These are phyloP conservation scores for Phylloboletellus chloephorus DNA, from an alignment of 1,284 basidiomycete species.

Conservation along the genomic window DNA sequence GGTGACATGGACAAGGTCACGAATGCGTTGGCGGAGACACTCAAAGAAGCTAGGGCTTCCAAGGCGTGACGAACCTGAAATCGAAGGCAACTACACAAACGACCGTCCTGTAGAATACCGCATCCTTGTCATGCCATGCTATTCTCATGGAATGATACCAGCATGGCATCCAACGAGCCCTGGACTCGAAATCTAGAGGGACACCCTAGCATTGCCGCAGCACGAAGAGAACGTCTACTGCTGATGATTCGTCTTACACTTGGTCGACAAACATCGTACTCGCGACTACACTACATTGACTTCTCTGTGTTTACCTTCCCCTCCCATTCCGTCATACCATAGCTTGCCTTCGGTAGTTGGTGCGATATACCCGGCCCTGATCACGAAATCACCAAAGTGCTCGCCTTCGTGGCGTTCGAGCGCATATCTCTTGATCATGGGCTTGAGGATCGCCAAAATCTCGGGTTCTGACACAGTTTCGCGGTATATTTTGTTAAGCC, in stretches of 20 bases:
- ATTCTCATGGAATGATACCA: not conserved
- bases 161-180: not conserved
- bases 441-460: conserved; percentile 83
- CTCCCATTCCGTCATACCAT: conserved; percentile 80
- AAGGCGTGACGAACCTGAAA: conserved; percentile 8
- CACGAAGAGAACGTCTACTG: not conserved
- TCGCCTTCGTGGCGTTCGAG: conserved; percentile 87
- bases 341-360: conserved; percentile 71
- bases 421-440: conserved; percentile 94
- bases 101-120: not conserved
- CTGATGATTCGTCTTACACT: too few relatives aligned
- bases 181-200: too few relatives aligned
- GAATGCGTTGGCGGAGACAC: conserved; percentile 55
- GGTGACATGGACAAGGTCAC: conserved; percentile 79
- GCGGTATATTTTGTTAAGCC: conserved; percentile 90
- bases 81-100: not conserved
- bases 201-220: too few relatives aligned
- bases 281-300: conserved; percentile 6
- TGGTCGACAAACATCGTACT: not conserved
- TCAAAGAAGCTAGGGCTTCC: conserved; percentile 46
- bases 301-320: conserved; percentile 51
- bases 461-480: conserved; percentile 93
- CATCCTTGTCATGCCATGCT: not conserved
- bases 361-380: conserved; percentile 81
- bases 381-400: conserved; percentile 93